Evolutionary conservation across 768 basidiomycete species (phyloP).

Genomic region (Amanita subjunquillea): DNA sequence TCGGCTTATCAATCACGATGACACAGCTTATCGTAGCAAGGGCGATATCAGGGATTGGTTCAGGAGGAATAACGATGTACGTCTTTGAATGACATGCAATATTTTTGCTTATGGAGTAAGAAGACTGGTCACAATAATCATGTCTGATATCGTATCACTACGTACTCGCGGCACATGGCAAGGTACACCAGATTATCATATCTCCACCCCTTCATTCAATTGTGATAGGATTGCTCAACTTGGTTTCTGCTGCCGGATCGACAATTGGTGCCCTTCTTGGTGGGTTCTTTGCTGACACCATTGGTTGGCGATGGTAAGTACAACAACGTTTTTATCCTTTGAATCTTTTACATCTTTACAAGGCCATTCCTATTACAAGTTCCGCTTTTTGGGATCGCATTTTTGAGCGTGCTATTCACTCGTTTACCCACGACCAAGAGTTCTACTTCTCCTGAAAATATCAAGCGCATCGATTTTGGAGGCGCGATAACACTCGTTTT

Average conservation of each 20-base stretch:
- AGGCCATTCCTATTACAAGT: slow-evolving; percentile 56
- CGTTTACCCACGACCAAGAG: slow-evolving; percentile 37
- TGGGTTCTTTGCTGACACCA: slow-evolving; percentile 49
- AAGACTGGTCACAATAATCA: slow-evolving; percentile 52
- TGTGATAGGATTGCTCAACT: slow-evolving; percentile 40
- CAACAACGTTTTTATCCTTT: background rate
- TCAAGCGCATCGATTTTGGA: slow-evolving; percentile 52
- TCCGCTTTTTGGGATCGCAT: slow-evolving; percentile 43
- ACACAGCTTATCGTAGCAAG: slow-evolving; percentile 41
- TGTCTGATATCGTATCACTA: slow-evolving; percentile 57
- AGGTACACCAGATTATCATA: slow-evolving; percentile 21
- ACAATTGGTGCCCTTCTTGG: slow-evolving; percentile 54
- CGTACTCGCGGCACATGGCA: slow-evolving; percentile 62
- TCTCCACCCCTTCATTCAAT: background rate
- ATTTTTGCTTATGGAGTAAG: background rate
- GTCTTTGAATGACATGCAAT: slow-evolving; percentile 9
- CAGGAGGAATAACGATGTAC: slow-evolving; percentile 55
- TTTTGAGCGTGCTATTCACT: slow-evolving; percentile 38
- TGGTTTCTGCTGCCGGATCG: slow-evolving; percentile 48
- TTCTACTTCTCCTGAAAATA: slow-evolving; percentile 35
- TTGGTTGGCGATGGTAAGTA: slow-evolving; percentile 57
- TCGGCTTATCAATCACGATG: slow-evolving; percentile 45
- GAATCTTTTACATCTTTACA: background rate
- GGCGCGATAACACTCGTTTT: slow-evolving; percentile 47
- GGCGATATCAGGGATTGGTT: slow-evolving; percentile 49